These are phyloP conservation scores for Lasiosphaeria miniovina DNA, from an alignment of 495 filamentous ascomycete species.

Conservation along the genomic window DNA sequence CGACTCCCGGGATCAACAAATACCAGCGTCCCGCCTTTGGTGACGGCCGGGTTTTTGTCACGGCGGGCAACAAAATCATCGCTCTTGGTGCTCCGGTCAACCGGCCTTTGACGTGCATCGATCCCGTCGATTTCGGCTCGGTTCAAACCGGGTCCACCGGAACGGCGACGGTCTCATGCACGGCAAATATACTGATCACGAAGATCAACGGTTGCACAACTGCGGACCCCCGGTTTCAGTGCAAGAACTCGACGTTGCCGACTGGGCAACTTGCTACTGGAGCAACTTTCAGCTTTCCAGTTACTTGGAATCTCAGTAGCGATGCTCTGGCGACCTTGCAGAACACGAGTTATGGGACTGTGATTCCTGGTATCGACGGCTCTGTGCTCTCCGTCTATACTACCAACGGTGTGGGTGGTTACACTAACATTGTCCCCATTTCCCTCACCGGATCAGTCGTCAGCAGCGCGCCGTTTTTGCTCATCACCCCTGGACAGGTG, in stretches of 20 bases:
- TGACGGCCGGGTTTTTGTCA: conserved; percentile 42
- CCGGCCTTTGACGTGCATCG: conserved; percentile 37
- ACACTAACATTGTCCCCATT: conserved; percentile 32
- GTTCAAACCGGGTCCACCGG: conserved; percentile 31
- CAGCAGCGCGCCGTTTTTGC: conserved; percentile 32
- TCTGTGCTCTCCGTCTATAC: conserved; percentile 40
- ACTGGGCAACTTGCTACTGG: conserved; percentile 32
- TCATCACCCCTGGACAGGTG: conserved; percentile 33
- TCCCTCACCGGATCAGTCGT: conserved; percentile 34
- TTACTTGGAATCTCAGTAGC: conserved; percentile 38
- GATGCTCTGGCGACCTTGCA: conserved; percentile 31
- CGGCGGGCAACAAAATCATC: conserved; percentile 35
- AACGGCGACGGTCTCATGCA: conserved; percentile 30
- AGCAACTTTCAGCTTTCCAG: conserved; percentile 38
- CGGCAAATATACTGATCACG: conserved; percentile 30
- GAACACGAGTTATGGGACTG: conserved; percentile 31
- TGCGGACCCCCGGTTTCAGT: conserved; percentile 34
- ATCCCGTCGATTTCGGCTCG: conserved; percentile 43
- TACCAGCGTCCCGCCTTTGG: conserved; percentile 50
- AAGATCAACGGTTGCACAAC: conserved; percentile 34
- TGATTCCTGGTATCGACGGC: conserved; percentile 38
- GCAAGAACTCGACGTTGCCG: conserved; percentile 30
- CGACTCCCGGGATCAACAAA: conserved; percentile 41
- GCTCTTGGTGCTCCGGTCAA: conserved; percentile 44
- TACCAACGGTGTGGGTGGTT: conserved; percentile 36